phyloP scores from a whole-genome alignment of 331 rosid species.

The Cydonia oblonga region DNA sequence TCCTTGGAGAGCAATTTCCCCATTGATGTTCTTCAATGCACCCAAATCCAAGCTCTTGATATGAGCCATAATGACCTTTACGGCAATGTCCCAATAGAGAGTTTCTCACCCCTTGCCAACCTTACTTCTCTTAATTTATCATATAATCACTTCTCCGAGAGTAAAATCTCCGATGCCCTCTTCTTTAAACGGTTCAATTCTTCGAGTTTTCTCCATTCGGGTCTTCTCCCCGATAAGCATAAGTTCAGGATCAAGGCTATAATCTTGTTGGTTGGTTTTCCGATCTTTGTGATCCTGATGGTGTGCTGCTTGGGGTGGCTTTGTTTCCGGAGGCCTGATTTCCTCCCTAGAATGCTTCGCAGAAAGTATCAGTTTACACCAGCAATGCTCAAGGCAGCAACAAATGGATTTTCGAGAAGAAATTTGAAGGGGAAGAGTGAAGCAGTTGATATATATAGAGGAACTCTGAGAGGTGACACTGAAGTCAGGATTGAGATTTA shows the following conservation, averaged over 20 bases:
- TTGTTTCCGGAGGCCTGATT: constrained; percentile 54
- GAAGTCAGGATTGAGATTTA: constrained; percentile 57
- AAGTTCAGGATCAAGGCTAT: constrained; percentile 33
- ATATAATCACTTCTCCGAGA: constrained; percentile 43
- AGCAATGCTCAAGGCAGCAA: constrained; percentile 46
- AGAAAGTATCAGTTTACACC: constrained; percentile 31
- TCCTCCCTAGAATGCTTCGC: constrained; percentile 39
- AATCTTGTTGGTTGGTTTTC: constrained; percentile 40
- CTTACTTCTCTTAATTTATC: constrained; percentile 55
- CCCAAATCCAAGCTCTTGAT: constrained; percentile 53
- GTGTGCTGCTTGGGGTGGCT: constrained; percentile 41
- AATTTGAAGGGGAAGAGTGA: constrained; percentile 46
- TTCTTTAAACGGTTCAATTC: constrained; percentile 41
- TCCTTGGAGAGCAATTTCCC: constrained; percentile 51
- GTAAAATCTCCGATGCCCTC: constrained; percentile 26
- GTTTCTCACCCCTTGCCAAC: constrained; percentile 35
- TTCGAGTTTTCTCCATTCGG: constrained; percentile 52
- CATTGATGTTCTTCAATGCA: constrained; percentile 37
- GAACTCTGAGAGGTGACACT: constrained; percentile 43
- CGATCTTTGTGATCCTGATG: constrained; percentile 36
- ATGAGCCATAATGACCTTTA: constrained; percentile 39
- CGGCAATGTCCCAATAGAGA: constrained; percentile 42
- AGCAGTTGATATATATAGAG: constrained; percentile 44
- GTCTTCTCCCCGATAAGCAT: constrained; percentile 30
- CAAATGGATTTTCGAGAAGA: constrained; percentile 30